Percentiles rank a stretch among this genome's conserved stretches.
Conservation (phyloP, 805 yeast species). For the Torulaspora quercuum region DNA sequence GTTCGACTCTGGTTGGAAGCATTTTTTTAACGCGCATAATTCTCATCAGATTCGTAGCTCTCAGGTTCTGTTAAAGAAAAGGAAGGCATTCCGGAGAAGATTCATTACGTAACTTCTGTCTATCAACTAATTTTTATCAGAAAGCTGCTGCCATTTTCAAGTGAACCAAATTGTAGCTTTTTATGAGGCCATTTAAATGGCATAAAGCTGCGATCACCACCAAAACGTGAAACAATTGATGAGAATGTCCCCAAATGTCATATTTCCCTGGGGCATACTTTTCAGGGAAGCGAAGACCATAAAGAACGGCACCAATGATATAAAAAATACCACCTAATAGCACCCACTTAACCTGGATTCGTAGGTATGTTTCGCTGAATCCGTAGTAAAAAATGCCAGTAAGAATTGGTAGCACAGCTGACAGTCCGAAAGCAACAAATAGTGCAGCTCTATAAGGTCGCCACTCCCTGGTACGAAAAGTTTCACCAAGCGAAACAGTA, state of each 20-base stretch:
- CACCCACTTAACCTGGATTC: slow-evolving; percentile 62
- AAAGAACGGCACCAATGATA: slow-evolving; percentile 72
- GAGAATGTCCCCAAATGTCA: slow-evolving; percentile 76
- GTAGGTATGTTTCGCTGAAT: slow-evolving; percentile 40
- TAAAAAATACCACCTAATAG: slow-evolving; percentile 69
- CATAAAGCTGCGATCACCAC: slow-evolving; percentile 75
- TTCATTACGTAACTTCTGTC: too few species aligned
- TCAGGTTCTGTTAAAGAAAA: too few species aligned
- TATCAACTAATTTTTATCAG: too few species aligned
- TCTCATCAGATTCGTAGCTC: too few species aligned
- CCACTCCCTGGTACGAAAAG: slow-evolving; percentile 67
- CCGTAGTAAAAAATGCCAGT: slow-evolving; percentile 54
- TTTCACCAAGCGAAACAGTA: slow-evolving; percentile 57
- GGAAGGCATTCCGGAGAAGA: too few species aligned
- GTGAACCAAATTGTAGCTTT: slow-evolving; percentile 53
- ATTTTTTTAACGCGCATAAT: too few species aligned
- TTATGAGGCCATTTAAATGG: slow-evolving; percentile 63
- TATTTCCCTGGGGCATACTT: slow-evolving; percentile 56
- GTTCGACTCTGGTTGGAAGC: slow-evolving; percentile 74
- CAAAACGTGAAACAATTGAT: slow-evolving; percentile 75
- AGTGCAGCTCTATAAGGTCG: slow-evolving; percentile 72
- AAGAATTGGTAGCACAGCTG: slow-evolving; percentile 68
- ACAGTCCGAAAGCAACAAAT: slow-evolving; percentile 77
- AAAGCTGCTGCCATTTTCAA: slow-evolving; percentile 12
- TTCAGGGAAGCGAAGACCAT: slow-evolving; percentile 80